Conservation (phyloP, 305 asterid genomes). For the Solanum hybrid region DNA sequence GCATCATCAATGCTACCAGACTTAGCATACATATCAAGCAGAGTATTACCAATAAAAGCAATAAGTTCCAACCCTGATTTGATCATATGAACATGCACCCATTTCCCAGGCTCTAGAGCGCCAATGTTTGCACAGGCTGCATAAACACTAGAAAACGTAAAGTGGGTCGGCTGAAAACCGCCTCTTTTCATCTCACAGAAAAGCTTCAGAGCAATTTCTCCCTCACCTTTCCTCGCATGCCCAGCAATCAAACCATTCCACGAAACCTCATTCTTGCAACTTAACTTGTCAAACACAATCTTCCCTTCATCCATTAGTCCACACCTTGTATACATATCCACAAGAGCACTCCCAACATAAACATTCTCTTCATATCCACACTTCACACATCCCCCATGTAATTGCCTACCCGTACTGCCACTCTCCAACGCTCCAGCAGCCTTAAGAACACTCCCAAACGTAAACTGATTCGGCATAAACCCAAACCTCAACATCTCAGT, state of each 20-base stretch:
- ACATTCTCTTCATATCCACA: constrained; percentile 47
- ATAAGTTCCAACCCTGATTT: constrained; percentile 47
- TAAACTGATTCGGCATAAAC: constrained; percentile 57
- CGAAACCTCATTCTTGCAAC: constrained; percentile 56
- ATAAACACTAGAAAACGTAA: constrained; percentile 63
- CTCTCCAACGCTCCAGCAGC: constrained; percentile 46
- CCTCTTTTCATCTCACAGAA: constrained; percentile 63
- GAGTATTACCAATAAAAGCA: constrained; percentile 73
- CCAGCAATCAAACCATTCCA: constrained; percentile 87
- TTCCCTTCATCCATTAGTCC: constrained; percentile 48
- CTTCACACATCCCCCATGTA: constrained; percentile 58
- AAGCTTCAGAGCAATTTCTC: constrained; percentile 41
- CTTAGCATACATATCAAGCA: constrained; percentile 81
- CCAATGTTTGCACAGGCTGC: constrained; percentile 67
- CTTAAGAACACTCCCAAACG: constrained; percentile 69
- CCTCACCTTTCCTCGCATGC: constrained; percentile 64
- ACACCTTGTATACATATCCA: constrained; percentile 68
- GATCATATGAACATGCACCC: constrained; percentile 68
- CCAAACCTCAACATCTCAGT: constrained; percentile 45
- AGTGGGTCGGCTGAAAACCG: constrained; percentile 56
- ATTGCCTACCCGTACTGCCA: constrained; percentile 37
- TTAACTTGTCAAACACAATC: constrained; percentile 36
- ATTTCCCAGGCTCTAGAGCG: constrained; percentile 76
- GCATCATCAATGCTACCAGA: constrained; percentile 77
- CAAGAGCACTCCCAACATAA: constrained; percentile 75